Evolutionary conservation across 176 grass and related monocot genomes (phyloP).

Genomic region (Raddia guianensis): DNA sequence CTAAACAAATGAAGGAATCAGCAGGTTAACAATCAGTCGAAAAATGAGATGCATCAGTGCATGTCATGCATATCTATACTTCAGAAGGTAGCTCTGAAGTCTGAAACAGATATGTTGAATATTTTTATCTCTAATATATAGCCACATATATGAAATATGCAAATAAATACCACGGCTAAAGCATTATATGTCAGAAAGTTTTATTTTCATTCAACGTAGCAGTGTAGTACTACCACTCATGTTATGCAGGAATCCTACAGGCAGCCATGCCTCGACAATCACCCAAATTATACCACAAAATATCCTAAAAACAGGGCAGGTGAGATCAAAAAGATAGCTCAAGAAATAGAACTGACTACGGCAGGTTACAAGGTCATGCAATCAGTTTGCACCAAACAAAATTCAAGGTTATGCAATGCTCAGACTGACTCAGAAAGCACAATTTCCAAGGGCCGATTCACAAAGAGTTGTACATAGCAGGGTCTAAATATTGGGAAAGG

Average conservation of each 20-base stretch:
- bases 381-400: neutral
- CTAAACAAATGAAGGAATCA: constrained; percentile 28
- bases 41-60: neutral
- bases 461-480: neutral
- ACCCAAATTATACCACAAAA: constrained; percentile 18
- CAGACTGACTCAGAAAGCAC: neutral
- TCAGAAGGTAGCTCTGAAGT: constrained; percentile 14
- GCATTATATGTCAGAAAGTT: neutral
- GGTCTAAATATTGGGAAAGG: neutral
- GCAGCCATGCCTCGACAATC: neutral
- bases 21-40: neutral
- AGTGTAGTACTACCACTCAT: neutral
- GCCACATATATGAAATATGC: neutral
- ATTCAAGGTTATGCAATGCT: neutral
- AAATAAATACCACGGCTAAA: neutral
- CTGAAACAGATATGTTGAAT: constrained; percentile 22
- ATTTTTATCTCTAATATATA: neutral
- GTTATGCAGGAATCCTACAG: constrained; percentile 18
- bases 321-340: neutral
- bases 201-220: neutral
- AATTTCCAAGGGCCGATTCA: neutral
- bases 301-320: constrained; percentile 22
- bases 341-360: neutral
- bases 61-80: constrained; percentile 23
- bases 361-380: constrained; percentile 2